Percentiles rank a stretch among this genome's conserved stretches.
These are phyloP conservation scores for Phaseolus coccineus DNA, from an alignment of 331 rosid species.

Conservation along the genomic window DNA sequence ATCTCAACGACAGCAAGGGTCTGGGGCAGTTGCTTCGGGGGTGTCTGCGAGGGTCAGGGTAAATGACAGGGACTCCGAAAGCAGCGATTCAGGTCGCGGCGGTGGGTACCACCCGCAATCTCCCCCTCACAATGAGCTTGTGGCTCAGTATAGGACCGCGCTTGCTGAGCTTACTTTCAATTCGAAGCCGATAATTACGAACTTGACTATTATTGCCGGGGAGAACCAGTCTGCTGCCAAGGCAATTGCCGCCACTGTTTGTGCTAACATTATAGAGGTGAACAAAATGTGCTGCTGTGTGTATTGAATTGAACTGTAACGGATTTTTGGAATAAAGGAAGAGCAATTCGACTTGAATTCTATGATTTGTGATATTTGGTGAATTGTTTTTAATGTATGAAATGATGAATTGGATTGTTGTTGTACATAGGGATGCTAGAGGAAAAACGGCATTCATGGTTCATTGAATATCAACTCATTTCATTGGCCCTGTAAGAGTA, in stretches of 20 bases:
- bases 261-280: conserved; percentile 94
- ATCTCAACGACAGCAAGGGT: conserved; percentile 64
- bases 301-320: conserved; percentile 58
- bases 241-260: conserved; percentile 72
- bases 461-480: neutral
- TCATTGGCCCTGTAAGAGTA: conserved; percentile 12
- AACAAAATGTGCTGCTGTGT: conserved; percentile 54
- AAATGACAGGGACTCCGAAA: conserved; percentile 70
- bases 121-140: conserved; percentile 84
- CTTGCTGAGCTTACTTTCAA: conserved; percentile 94
- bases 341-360: conserved; percentile 28
- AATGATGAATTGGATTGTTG: conserved; percentile 8
- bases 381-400: conserved; percentile 29
- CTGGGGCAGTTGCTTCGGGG: conserved; percentile 51
- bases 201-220: conserved; percentile 95
- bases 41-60: conserved; percentile 59
- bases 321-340: conserved; percentile 40
- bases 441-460: neutral
- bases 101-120: conserved; percentile 81
- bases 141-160: conserved; percentile 80
- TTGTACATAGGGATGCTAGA: neutral
- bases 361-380: neutral
- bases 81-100: conserved; percentile 44
- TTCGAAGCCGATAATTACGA: conserved; percentile 93
- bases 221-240: conserved; percentile 80